Base-by-base conservation (phyloP, 768 basidiomycete genomes). In the Russula dissimulans region DNA sequence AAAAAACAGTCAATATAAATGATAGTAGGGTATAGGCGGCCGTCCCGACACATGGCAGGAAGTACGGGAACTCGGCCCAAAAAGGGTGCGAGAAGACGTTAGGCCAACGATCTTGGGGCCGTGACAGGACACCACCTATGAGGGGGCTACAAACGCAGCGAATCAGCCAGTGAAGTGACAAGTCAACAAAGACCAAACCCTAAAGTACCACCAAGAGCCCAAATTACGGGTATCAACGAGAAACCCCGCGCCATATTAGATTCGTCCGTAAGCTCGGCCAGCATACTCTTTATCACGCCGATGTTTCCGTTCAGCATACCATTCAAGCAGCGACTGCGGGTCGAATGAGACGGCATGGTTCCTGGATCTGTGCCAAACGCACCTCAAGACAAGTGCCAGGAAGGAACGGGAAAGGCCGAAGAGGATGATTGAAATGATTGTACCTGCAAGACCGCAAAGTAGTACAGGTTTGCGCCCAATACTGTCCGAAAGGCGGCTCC, bases 231-330 rank as follows among this genome's bases (percentile, higher is more conserved):
- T 26, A 77, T 59, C 34, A 72, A 59, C 5, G 72, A 67, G 38
- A 76, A 72, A 0, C 70, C 78, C 32, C 72, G 70, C 9, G 78
- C 77, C 54, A 78, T 76, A 66, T 87, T 87, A 1, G 81, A 78
- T 0, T 77, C 71, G 67, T 86, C 84, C 0, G 85, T 85, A 38
- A 87, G 69, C 60, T 87, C 85, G 0, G 79, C 85, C 72, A 88
- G 76, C 66, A 82, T 81, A 64, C 82, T 85, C 67, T 88, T 89
- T 78, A 88, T 84, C 31, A 89, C 85, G 5, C 84, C 81, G 32
- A 62, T 59, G 46, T 62, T 62, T 17, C 60, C 60, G 18, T 61
- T 61, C 44, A 59, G 34, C 50, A 48, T n/a, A 22, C 57, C 61
- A 42, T 59, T 46, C 39, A 62, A 22, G n/a, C 56, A 48, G 6